These are phyloP conservation scores for Aspergillus luchuensis DNA, from an alignment of 2,329 filamentous ascomycete species.

Conservation along the genomic window DNA sequence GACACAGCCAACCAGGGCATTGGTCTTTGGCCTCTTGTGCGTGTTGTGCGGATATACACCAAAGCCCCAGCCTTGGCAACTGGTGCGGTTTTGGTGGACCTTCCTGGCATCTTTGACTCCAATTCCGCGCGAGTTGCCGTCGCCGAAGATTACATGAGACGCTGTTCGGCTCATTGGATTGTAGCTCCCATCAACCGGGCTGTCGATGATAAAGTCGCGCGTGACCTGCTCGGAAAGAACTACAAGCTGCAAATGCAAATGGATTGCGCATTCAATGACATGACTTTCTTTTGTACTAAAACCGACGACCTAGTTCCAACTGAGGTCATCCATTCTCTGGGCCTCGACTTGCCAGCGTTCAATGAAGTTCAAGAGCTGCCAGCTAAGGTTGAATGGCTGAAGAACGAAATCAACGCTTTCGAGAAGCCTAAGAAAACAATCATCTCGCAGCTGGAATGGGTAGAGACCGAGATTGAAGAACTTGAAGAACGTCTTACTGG, in stretches of 20 bases:
- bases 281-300: slow-evolving; percentile 66
- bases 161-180: slow-evolving; percentile 17
- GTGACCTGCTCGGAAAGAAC: slow-evolving; percentile 56
- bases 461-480: background rate
- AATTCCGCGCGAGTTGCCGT: slow-evolving; percentile 16
- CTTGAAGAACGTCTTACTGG: background rate
- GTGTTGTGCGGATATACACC: slow-evolving; percentile 15
- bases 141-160: slow-evolving; percentile 15
- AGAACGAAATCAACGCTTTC: background rate
- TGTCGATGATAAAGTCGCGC: slow-evolving; percentile 62
- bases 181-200: slow-evolving; percentile 54
- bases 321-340: slow-evolving; percentile 48
- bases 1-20: slow-evolving; percentile 23
- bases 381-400: background rate
- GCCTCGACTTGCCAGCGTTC: slow-evolving; percentile 27
- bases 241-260: slow-evolving; percentile 63
- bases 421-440: background rate
- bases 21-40: slow-evolving; percentile 47
- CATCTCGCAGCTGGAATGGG: background rate
- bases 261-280: slow-evolving; percentile 55
- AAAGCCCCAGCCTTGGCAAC: slow-evolving; percentile 14
- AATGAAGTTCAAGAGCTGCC: background rate
- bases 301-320: slow-evolving; percentile 61
- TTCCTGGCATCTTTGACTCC: slow-evolving; percentile 17
- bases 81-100: slow-evolving; percentile 14